Base-by-base conservation (phyloP, 164 flowering plant species). In the Sextonia rubra region DNA sequence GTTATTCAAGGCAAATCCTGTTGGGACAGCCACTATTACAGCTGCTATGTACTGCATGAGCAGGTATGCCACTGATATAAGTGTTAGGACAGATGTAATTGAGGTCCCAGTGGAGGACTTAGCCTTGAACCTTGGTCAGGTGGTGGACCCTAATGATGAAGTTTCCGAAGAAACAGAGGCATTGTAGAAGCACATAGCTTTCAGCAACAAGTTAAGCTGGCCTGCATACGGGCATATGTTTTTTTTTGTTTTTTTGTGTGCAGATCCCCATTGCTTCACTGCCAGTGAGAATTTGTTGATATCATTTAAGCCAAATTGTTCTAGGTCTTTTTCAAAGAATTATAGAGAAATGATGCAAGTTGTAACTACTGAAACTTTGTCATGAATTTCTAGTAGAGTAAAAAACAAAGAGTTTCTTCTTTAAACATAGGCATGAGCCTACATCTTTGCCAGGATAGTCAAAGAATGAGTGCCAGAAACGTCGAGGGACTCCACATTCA, bases 11-110 rank as follows among this genome's bases (percentile, higher is more conserved):
- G 89, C 96, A 5, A 88, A 91, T 66, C 92, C 96, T 9, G 83
- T 89, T 24, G 94, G 97, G 15, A 82, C 89, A 55, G 99, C 94
- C 1, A 89, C 97, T 0, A 85, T 85, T 37, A 88, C 97, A 23
- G 98, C 96, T 32, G 98, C 96, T 3, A 87, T 96, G 97, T 96
- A 92, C 72, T 92, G 96, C 61, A 75, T 89, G 89, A 91, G 92
- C 78, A 81, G 97, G 71, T 96, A 96, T 73, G 97, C 97, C 6
- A 88, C 98, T 66, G 99, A 96, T 72, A 85, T 96, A 69, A 98
- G 99, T 1, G 91, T 96, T 30, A 84, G 98, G 69, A 86, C 81
- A 25, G 99, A 96, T 83, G 97, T 93, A 49, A 72, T 89, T 62
- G 93, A 96, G 85, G 94, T 96, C 48, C 85, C 91, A 0, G 98